These are phyloP conservation scores for Agapanthus africanus DNA, from an alignment of 106 monocot genomes.

Conservation along the genomic window DNA sequence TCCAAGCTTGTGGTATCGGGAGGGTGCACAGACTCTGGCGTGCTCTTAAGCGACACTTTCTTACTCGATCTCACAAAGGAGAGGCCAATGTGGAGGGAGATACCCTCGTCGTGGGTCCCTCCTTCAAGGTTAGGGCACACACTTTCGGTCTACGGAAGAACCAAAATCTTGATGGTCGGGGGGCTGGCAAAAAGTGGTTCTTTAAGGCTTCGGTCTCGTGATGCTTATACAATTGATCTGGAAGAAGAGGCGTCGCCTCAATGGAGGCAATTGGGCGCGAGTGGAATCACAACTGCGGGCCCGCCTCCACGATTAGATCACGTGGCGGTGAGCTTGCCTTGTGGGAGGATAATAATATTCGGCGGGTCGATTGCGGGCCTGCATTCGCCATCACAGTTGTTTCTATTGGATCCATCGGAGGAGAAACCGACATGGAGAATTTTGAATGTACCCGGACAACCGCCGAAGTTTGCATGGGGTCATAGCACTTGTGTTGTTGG, in stretches of 20 bases:
- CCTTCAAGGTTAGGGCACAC: conserved; percentile 81
- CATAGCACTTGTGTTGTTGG: conserved; percentile 95
- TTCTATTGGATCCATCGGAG: conserved; percentile 65
- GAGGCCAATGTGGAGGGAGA: conserved; percentile 79
- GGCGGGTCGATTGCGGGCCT: conserved; percentile 87
- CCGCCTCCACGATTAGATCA: conserved; percentile 88
- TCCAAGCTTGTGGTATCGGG: conserved; percentile 87
- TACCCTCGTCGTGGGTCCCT: conserved; percentile 52
- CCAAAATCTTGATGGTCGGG: conserved; percentile 81
- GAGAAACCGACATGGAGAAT: conserved; percentile 79
- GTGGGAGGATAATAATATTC: conserved; percentile 79
- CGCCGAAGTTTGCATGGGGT: conserved; percentile 92
- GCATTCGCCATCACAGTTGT: conserved; percentile 84
- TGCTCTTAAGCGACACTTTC: conserved; percentile 77
- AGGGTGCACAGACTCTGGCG: conserved; percentile 73
- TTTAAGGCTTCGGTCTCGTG: conserved; percentile 64
- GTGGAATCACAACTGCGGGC: conserved; percentile 29
- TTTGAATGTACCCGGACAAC: conserved; percentile 69
- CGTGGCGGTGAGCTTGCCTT: conserved; percentile 83
- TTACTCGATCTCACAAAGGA: conserved; percentile 60
- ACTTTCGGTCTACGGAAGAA: conserved; percentile 55
- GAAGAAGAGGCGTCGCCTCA: conserved; percentile 60
- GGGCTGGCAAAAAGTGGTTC: conserved; percentile 91
- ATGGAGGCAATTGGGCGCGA: conserved; percentile 68
- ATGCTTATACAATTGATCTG: conserved; percentile 71